phyloP scores from a whole-genome alignment of 2,329 filamentous ascomycete species.

The Fusarium poae region DNA sequence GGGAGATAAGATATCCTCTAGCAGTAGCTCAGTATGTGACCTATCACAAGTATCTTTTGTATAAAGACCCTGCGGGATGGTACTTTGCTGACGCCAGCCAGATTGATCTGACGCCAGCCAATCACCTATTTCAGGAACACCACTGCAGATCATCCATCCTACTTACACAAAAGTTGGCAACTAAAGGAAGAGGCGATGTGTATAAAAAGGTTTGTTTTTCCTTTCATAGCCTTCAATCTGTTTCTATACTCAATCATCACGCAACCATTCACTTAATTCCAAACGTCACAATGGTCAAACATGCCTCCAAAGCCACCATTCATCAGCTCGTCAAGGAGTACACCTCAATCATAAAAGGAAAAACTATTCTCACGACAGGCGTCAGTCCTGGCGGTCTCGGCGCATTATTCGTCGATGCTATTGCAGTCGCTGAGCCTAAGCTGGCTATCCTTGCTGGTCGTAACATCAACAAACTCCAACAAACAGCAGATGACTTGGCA shows the following conservation, averaged over 20 bases:
- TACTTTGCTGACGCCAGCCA: constrained; percentile 11
- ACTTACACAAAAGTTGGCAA: not conserved
- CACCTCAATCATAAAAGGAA: constrained; percentile 9
- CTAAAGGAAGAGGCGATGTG: not conserved
- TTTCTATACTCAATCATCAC: too few species aligned
- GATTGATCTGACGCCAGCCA: constrained; percentile 10
- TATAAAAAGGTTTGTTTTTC: not conserved
- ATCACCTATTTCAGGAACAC: not conserved
- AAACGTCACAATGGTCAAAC: constrained; percentile 4
- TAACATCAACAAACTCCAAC: constrained; percentile 10
- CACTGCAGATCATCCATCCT: not conserved
- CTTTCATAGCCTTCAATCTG: not conserved
- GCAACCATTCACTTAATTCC: too few species aligned
- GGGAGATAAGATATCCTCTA: not conserved
- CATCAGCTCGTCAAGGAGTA: constrained; percentile 19
- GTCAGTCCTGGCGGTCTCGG: constrained; percentile 18
- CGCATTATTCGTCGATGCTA: constrained; percentile 1
- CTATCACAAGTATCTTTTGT: not conserved
- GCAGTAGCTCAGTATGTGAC: not conserved
- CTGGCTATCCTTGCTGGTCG: constrained; percentile 14
- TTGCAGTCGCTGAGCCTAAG: constrained; percentile 7
- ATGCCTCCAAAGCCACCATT: constrained; percentile 5
- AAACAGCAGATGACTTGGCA: constrained; percentile 4
- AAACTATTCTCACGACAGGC: constrained; percentile 20
- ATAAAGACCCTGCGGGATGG: not conserved